A percentile compares a stretch with the other conserved stretches of the same genome.
These are phyloP conservation scores for Pseudogymnoascus pannorum DNA, from an alignment of 2,329 filamentous ascomycete genomes.

Conservation along the genomic window DNA sequence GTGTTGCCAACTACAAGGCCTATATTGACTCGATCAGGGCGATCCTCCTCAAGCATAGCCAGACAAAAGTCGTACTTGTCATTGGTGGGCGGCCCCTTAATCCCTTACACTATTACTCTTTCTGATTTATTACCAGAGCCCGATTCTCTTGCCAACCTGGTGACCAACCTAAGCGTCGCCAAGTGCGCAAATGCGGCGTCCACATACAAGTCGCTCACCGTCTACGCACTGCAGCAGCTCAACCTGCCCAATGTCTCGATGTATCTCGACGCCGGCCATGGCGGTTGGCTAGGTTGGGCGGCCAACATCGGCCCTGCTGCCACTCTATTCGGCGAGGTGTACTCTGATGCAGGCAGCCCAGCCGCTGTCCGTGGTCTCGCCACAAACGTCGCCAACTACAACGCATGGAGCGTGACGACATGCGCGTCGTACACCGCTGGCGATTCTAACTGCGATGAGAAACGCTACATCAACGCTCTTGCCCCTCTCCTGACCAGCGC, in stretches of 20 bases:
- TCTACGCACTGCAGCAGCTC: conserved; percentile 48
- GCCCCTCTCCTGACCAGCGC: conserved; percentile 39
- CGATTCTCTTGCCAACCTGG: conserved; percentile 54
- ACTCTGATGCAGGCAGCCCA: conserved; percentile 39
- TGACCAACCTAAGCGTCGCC: conserved; percentile 49
- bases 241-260: conserved; percentile 55
- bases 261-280: conserved; percentile 58
- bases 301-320: conserved; percentile 49
- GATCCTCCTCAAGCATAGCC: conserved; percentile 46
- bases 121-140: conserved; percentile 37
- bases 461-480: conserved; percentile 43
- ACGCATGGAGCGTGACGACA: conserved; percentile 41
- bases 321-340: conserved; percentile 39
- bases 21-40: conserved; percentile 49
- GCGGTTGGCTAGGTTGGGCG: conserved; percentile 57
- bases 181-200: conserved; percentile 47
- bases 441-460: conserved; percentile 46
- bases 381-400: conserved; percentile 54
- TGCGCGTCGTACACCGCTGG: conserved; percentile 35
- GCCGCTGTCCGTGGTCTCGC: conserved; percentile 43
- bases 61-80: conserved; percentile 40
- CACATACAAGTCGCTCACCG: conserved; percentile 47
- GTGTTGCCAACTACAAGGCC: conserved; percentile 43
- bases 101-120: not conserved
- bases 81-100: conserved; percentile 33